Percentiles rank a stretch among this genome's conserved stretches.
These are phyloP conservation scores for Schizophyllum amplum DNA, from an alignment of 1,284 basidiomycete genomes.

Conservation along the genomic window DNA sequence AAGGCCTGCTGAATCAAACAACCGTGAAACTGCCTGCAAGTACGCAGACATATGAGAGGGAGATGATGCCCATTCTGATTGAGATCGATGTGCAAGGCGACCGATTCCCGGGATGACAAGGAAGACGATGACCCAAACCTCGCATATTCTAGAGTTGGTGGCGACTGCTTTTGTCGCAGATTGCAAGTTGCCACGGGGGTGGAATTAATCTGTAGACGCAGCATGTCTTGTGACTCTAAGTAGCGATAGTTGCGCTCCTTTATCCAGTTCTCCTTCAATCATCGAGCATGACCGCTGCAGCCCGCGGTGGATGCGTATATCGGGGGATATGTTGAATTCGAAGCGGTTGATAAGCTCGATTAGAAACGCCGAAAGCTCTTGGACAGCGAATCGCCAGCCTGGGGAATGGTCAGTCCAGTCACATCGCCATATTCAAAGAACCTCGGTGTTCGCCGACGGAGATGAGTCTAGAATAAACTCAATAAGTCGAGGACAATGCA, in stretches of 20 bases:
- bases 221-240: background rate
- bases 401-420: slow-evolving; percentile 20
- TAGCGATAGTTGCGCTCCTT: slow-evolving; percentile 42
- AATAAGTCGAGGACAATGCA: slow-evolving; percentile 2
- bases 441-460: slow-evolving; percentile 35
- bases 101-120: too few species aligned
- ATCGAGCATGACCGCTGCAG: slow-evolving; percentile 37
- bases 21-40: too few species aligned
- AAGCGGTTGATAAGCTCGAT: slow-evolving; percentile 40
- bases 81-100: too few species aligned
- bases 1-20: too few species aligned
- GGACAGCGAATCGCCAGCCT: slow-evolving; percentile 20
- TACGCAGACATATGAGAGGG: too few species aligned
- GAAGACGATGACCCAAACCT: too few species aligned
- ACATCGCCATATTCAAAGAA: slow-evolving; percentile 44
- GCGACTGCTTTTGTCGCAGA: too few species aligned
- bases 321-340: slow-evolving; percentile 33
- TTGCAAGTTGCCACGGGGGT: background rate
- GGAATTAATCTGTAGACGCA: background rate
- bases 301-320: slow-evolving; percentile 31
- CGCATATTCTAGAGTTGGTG: too few species aligned
- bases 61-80: too few species aligned
- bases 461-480: slow-evolving; percentile 25
- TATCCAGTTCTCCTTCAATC: slow-evolving; percentile 35
- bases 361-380: slow-evolving; percentile 44